phyloP scores from a whole-genome alignment of 1,139 yeast genomes.

The Yamadazyma atlantica region DNA sequence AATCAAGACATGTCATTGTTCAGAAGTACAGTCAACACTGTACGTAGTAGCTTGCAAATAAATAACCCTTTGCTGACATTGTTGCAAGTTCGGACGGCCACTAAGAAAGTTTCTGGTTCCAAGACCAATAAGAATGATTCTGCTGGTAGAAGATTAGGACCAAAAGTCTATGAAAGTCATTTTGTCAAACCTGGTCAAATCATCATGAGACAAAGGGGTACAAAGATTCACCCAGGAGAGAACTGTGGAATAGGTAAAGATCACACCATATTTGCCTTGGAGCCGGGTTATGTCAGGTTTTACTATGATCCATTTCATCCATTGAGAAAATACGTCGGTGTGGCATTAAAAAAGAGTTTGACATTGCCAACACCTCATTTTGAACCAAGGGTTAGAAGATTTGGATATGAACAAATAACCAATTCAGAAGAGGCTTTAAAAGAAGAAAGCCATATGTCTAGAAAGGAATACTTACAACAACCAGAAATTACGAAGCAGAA shows the following conservation, averaged over 20 bases:
- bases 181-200: slow-evolving; percentile 78
- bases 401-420: slow-evolving; percentile 64
- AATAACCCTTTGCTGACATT: not conserved
- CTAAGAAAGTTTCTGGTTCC: slow-evolving; percentile 93
- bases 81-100: slow-evolving; percentile 73
- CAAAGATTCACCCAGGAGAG: slow-evolving; percentile 95
- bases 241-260: slow-evolving; percentile 90
- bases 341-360: slow-evolving; percentile 65
- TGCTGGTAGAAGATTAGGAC: slow-evolving; percentile 92
- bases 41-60: not conserved
- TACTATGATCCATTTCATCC: slow-evolving; percentile 98
- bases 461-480: slow-evolving; percentile 61
- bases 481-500: slow-evolving; percentile 44
- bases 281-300: slow-evolving; percentile 90
- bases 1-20: slow-evolving; percentile 7
- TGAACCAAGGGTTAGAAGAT: slow-evolving; percentile 79
- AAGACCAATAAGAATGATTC: slow-evolving; percentile 92
- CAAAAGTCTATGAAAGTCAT: slow-evolving; percentile 78
- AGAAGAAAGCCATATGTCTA: slow-evolving; percentile 57
- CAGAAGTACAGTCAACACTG: slow-evolving; percentile 3
- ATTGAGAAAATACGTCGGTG: slow-evolving; percentile 84
- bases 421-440: slow-evolving; percentile 51
- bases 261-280: slow-evolving; percentile 87
- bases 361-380: slow-evolving; percentile 86
- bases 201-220: slow-evolving; percentile 92